Conservation (phyloP, 805 yeast species). For the Limtongia smithiae region DNA sequence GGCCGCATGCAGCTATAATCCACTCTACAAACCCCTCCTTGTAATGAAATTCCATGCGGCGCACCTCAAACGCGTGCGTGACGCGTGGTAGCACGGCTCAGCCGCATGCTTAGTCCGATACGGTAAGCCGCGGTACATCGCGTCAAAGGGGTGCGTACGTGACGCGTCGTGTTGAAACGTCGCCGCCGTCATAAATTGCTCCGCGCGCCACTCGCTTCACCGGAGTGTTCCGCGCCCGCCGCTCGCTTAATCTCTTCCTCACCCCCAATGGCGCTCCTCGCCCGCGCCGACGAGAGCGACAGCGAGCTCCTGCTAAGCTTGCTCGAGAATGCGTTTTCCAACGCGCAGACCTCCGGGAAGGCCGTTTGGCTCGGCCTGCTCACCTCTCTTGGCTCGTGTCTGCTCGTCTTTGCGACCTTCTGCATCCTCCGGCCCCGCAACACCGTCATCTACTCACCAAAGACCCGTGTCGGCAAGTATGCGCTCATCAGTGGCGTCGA, state of each 20-base stretch:
- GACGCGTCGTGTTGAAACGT: no score
- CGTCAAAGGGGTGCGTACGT: no score
- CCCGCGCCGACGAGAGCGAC: slow-evolving; percentile 2
- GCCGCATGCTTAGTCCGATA: no score
- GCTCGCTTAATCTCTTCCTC: neutral
- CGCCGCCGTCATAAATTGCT: no score
- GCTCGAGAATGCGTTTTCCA: slow-evolving; percentile 17
- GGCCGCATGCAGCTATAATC: no score
- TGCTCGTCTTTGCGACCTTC: slow-evolving; percentile 31
- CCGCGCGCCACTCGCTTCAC: no score
- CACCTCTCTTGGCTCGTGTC: slow-evolving; percentile 38
- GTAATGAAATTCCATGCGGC: no score
- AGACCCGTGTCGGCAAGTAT: slow-evolving; percentile 12
- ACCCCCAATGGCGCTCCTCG: neutral
- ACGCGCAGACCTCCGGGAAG: slow-evolving; percentile 32
- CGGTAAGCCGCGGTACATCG: no score
- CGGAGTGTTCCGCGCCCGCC: neutral
- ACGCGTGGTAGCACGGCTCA: no score
- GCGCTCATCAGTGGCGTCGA: slow-evolving; percentile 11
- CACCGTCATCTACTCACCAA: slow-evolving; percentile 37
- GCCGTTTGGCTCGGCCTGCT: slow-evolving; percentile 40
- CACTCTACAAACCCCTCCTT: no score
- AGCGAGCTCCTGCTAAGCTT: slow-evolving; percentile 16
- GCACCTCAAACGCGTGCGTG: no score
- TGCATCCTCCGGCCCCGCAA: slow-evolving; percentile 36